Percentiles rank a stretch among this genome's conserved stretches.
Evolutionary conservation across 106 monocot genomes (phyloP).

Genomic region (Dactylorhiza incarnata): DNA sequence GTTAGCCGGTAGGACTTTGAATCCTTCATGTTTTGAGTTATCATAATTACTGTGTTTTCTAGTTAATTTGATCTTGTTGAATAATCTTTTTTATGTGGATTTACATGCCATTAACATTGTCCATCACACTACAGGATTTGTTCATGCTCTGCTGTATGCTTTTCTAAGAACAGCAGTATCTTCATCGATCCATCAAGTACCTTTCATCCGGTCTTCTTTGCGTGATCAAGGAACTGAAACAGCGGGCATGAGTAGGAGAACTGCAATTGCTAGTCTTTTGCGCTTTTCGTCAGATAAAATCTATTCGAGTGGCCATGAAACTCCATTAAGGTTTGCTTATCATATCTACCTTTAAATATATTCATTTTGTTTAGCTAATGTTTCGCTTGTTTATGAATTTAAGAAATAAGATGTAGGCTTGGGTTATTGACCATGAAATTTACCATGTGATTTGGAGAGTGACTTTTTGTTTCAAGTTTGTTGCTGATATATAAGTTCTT

Average conservation of each 20-base stretch:
- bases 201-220: slow-evolving; percentile 21
- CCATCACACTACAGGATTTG: slow-evolving; percentile 14
- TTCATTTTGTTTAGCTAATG: neutral
- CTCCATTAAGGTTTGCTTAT: slow-evolving; percentile 43
- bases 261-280: slow-evolving; percentile 26
- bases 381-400: neutral
- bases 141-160: slow-evolving; percentile 26
- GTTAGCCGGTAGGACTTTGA: neutral
- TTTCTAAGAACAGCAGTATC: slow-evolving; percentile 35
- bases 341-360: neutral
- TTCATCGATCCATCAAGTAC: slow-evolving; percentile 29
- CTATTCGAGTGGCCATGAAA: slow-evolving; percentile 18
- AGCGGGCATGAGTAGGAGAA: slow-evolving; percentile 10
- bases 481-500: neutral
- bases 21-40: neutral
- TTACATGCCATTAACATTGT: neutral
- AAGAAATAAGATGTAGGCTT: too few relatives aligned
- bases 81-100: neutral
- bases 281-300: slow-evolving; percentile 21
- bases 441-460: neutral
- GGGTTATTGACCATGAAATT: too few relatives aligned
- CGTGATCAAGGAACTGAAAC: slow-evolving; percentile 22
- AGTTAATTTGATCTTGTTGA: neutral
- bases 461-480: neutral
- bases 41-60: neutral